phyloP scores from a whole-genome alignment of 345 rosid genomes.

The Eutrema japonicum region DNA sequence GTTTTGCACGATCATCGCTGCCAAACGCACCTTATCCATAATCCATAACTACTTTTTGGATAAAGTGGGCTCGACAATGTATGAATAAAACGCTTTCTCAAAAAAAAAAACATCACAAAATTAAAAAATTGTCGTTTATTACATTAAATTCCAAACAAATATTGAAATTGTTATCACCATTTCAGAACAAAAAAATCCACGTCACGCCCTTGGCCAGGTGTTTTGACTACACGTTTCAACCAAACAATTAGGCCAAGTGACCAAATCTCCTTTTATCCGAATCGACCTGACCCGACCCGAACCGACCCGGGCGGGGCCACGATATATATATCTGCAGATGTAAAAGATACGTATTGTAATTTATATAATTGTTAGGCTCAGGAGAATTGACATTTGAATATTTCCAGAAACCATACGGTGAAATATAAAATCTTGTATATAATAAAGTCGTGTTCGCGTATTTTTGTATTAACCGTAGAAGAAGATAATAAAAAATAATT shows the following conservation, averaged over 20 bases:
- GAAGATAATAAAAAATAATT: neutral
- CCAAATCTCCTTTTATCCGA: slow-evolving; percentile 28
- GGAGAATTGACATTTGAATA: slow-evolving; percentile 40
- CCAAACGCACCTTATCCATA: no score
- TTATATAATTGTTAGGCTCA: slow-evolving; percentile 31
- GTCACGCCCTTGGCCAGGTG: neutral
- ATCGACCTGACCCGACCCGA: neutral
- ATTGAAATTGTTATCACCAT: no score
- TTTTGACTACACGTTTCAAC: neutral
- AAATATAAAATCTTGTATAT: neutral
- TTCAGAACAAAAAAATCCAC: no score
- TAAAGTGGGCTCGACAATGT: no score
- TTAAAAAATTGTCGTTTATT: no score
- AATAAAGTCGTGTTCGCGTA: slow-evolving; percentile 28
- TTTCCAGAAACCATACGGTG: slow-evolving; percentile 18
- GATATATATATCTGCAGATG: slow-evolving; percentile 21
- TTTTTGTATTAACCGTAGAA: slow-evolving; percentile 17
- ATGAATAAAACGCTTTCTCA: no score
- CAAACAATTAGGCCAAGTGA: slow-evolving; percentile 41
- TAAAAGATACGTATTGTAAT: slow-evolving; percentile 32
- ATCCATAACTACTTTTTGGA: no score
- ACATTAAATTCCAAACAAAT: neutral
- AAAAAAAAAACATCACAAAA: no score
- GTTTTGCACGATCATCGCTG: no score
- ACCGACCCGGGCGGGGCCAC: neutral